phyloP scores from a whole-genome alignment of 768 basidiomycete species.

The Kwoniella sp. region DNA sequence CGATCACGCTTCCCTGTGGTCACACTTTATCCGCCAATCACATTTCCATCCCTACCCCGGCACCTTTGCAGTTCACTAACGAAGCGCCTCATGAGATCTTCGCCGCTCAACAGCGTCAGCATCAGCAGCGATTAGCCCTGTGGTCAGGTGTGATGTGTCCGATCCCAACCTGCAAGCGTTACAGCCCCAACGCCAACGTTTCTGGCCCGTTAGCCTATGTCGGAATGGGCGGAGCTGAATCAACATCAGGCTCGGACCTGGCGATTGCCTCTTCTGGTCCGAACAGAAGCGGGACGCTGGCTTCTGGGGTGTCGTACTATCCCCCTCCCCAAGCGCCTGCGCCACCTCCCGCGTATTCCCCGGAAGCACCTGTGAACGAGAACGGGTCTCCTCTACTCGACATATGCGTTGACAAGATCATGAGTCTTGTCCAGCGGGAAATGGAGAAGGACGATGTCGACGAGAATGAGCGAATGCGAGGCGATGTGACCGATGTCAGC shows the following conservation, averaged over 20 bases:
- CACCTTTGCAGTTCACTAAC: constrained; percentile 56
- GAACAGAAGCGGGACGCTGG: constrained; percentile 16
- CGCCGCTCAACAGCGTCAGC: constrained; percentile 51
- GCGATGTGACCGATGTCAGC: constrained; percentile 12
- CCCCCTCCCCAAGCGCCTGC: constrained; percentile 31
- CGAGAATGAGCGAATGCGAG: neutral
- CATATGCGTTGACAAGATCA: constrained; percentile 47
- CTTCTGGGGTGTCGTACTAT: constrained; percentile 44
- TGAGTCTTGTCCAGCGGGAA: constrained; percentile 44
- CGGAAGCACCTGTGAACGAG: constrained; percentile 20
- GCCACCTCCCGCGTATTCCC: constrained; percentile 33
- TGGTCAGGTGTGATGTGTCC: constrained; percentile 52
- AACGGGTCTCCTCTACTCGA: constrained; percentile 39
- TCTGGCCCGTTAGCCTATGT: constrained; percentile 13
- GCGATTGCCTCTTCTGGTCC: neutral
- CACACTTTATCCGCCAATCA: constrained; percentile 77
- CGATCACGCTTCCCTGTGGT: constrained; percentile 73
- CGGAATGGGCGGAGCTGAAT: neutral
- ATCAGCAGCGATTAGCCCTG: constrained; percentile 41
- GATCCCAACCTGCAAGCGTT: constrained; percentile 49
- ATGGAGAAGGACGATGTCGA: constrained; percentile 3
- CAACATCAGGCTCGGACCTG: neutral
- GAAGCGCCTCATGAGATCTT: constrained; percentile 58
- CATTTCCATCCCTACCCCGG: constrained; percentile 47
- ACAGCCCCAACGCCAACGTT: constrained; percentile 30